phyloP scores from a whole-genome alignment of 1,139 yeast species.

The Candida sanyaensis region DNA sequence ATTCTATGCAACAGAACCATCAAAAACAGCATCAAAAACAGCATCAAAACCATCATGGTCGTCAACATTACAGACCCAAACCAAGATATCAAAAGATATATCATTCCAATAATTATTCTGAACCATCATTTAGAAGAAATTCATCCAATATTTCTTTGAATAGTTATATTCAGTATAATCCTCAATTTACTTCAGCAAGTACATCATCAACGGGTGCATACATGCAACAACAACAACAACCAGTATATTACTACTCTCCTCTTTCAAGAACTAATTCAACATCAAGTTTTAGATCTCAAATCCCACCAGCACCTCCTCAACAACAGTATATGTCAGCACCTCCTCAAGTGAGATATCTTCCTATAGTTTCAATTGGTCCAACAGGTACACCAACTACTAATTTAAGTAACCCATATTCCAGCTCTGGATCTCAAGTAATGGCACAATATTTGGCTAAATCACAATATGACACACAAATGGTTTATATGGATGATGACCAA shows the following conservation, averaged over 20 bases:
- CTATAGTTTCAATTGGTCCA: conserved; percentile 1
- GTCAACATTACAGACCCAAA: neutral
- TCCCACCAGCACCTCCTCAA: conserved; percentile 4
- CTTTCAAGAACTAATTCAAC: conserved; percentile 12
- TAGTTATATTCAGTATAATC: conserved; percentile 18
- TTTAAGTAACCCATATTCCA: conserved; percentile 19
- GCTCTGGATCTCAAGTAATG: conserved; percentile 74
- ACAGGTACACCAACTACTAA: conserved; percentile 6
- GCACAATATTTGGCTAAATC: conserved; percentile 74
- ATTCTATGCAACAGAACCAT: conserved; percentile 3
- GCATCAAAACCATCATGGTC: conserved; percentile 15
- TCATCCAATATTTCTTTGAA: conserved; percentile 29
- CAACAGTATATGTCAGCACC: conserved; percentile 11
- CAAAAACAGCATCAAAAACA: conserved; percentile 14
- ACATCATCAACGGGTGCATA: conserved; percentile 15
- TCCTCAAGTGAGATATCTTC: conserved; percentile 5
- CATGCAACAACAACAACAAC: conserved; percentile 22
- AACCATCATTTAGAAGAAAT: conserved; percentile 21
- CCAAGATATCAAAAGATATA: conserved; percentile 15
- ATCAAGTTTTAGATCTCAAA: conserved; percentile 10
- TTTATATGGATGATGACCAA: conserved; percentile 14
- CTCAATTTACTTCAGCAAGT: conserved; percentile 9
- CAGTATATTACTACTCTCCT: conserved; percentile 14
- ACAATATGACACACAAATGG: conserved; percentile 53
- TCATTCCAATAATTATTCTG: conserved; percentile 19